These are phyloP conservation scores for Nothophoma quercina DNA, from an alignment of 2,329 filamentous ascomycete genomes.

Conservation along the genomic window DNA sequence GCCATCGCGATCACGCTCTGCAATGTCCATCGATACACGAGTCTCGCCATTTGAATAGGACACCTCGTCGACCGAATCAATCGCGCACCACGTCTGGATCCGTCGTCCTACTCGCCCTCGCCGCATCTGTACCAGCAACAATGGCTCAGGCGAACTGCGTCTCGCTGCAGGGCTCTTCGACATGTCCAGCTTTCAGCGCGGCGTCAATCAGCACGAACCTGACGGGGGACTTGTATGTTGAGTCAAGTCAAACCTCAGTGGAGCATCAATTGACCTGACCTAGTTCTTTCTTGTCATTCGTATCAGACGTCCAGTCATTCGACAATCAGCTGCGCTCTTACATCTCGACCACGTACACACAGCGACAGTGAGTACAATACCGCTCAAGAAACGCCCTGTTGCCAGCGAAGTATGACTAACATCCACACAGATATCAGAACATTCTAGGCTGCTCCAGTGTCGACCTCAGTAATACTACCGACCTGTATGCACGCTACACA, in stretches of 20 bases:
- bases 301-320: slow-evolving; percentile 78
- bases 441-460: slow-evolving; percentile 82
- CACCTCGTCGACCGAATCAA: slow-evolving; percentile 34
- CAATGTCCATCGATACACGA: slow-evolving; percentile 3
- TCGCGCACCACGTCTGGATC: slow-evolving; percentile 23
- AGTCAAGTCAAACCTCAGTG: slow-evolving; percentile 30
- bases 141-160: slow-evolving; percentile 63
- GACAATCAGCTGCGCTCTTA: slow-evolving; percentile 78
- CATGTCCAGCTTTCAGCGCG: slow-evolving; percentile 75
- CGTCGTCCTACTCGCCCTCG: slow-evolving; percentile 36
- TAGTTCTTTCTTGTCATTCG: slow-evolving; percentile 85
- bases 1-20: slow-evolving; percentile 5
- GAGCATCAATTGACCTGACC: slow-evolving; percentile 24
- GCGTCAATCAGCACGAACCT: slow-evolving; percentile 75
- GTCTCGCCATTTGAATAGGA: slow-evolving; percentile 3
- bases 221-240: slow-evolving; percentile 68
- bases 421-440: slow-evolving; percentile 72
- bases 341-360: slow-evolving; percentile 76
- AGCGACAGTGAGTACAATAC: slow-evolving; percentile 70
- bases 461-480: slow-evolving; percentile 77
- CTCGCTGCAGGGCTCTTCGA: slow-evolving; percentile 72
- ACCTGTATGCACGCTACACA: slow-evolving; percentile 92
- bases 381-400: not conserved
- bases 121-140: slow-evolving; percentile 38
- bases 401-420: slow-evolving; percentile 39